These are phyloP conservation scores for Lablab purpureus DNA, from an alignment of 306 rosid genomes.

Conservation along the genomic window DNA sequence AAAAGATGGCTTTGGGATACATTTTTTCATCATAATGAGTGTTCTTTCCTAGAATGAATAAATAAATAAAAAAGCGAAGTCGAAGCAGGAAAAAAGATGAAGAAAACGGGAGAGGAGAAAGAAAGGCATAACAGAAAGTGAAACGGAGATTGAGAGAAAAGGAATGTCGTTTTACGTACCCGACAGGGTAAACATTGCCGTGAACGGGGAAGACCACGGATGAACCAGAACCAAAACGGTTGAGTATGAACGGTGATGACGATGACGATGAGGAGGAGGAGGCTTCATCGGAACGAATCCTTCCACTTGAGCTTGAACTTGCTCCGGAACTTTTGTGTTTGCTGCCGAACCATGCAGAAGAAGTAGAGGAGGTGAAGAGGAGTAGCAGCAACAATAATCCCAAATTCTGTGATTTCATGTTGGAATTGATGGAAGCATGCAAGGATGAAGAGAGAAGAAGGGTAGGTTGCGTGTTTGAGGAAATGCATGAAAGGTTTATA, in stretches of 20 bases:
- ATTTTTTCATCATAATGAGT: background rate
- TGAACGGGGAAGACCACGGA: slow-evolving; percentile 74
- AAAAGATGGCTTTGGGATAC: background rate
- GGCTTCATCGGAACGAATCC: slow-evolving; percentile 49
- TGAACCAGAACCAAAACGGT: slow-evolving; percentile 54
- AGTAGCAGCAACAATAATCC: slow-evolving; percentile 43
- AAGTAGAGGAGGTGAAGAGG: slow-evolving; percentile 46
- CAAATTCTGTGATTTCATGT: slow-evolving; percentile 44
- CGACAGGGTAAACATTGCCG: slow-evolving; percentile 89
- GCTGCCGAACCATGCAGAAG: slow-evolving; percentile 68
- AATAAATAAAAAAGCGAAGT: background rate
- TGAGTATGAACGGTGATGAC: slow-evolving; percentile 33
- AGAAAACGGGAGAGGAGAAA: slow-evolving; percentile 14
- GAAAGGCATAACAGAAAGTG: slow-evolving; percentile 45
- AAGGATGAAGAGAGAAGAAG: slow-evolving; percentile 14
- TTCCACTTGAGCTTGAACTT: slow-evolving; percentile 39
- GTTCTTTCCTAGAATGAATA: background rate
- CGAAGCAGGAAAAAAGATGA: slow-evolving; percentile 10
- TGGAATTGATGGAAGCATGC: slow-evolving; percentile 13
- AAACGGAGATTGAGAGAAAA: slow-evolving; percentile 18
- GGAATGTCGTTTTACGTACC: slow-evolving; percentile 56
- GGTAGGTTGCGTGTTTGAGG: slow-evolving; percentile 44
- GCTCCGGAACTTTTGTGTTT: slow-evolving; percentile 47
- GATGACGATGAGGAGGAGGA: slow-evolving; percentile 49
- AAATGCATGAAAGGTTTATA: slow-evolving; percentile 50